Evolutionary conservation across 1,284 basidiomycete genomes (phyloP), one percentile per base, ranked within the genome.

Genomic region (Stereum hirsutum): DNA sequence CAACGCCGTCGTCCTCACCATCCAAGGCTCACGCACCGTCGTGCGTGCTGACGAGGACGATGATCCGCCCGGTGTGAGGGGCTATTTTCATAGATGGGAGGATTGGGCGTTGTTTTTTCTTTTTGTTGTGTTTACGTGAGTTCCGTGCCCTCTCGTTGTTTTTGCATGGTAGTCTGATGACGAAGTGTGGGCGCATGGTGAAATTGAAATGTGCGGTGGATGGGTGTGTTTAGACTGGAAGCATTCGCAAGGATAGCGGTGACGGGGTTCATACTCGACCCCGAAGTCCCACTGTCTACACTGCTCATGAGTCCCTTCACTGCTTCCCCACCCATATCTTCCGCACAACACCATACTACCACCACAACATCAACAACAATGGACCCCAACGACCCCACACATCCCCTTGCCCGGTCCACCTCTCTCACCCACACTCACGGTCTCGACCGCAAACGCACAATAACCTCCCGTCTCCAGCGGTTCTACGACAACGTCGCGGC

Each of bases 211-310:
- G 35, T 5, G 35, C 31, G 31, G n/a, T 27, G 12, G 35, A 38
- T 32, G 42, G 25, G 44, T 25, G 20, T 34, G 7, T 25, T 8
- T 49, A 91, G 89, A 4, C 47, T 96, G 31, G 95, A 99, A 66
- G 80, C 89, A 43, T 69, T 89, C 48, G 89, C 89, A 32, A 82
- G 94, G 19, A 93, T 96, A 58, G 78, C 90, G 54, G 88, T 95
- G 21, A 92, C 89, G 10, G 95, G 95, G 14, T 77, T 99, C 50
- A 60, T 98, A 21, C 74, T 97, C 46, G 93, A 97, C 58, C 92
- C 94, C 7, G 85, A 91, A 49, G 68, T 84, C 7, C 76, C 75
- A 26, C 59, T 75, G 5, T 73, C 65, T 20, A 62, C 72, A 19
- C 57, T 82, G 7, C 78, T 82, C 55, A 65, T 66, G 11, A 66